These are phyloP conservation scores for Populus hybrid DNA, from an alignment of 441 rosid species.

Conservation along the genomic window DNA sequence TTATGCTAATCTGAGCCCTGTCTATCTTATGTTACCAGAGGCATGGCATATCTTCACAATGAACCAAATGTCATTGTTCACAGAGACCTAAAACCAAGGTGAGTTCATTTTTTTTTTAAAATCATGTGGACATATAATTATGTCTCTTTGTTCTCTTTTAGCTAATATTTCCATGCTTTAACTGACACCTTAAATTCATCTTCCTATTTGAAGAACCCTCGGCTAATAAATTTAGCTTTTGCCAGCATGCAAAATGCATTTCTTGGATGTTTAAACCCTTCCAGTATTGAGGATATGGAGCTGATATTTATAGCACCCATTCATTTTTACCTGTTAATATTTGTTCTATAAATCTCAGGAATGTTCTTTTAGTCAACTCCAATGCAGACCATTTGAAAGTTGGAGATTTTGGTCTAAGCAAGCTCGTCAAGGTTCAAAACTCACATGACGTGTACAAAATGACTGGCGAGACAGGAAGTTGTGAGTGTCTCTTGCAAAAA, in stretches of 20 bases:
- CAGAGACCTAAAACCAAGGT: constrained; percentile 95
- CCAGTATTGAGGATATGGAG: constrained; percentile 10
- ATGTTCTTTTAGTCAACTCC: constrained; percentile 94
- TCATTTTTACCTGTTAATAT: constrained; percentile 8
- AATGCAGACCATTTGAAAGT: constrained; percentile 97
- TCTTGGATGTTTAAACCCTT: constrained; percentile 10
- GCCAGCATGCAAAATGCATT: not conserved
- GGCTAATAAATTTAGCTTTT: constrained; percentile 3
- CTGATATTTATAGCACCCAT: not conserved
- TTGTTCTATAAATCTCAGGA: constrained; percentile 45
- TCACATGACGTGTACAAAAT: constrained; percentile 98
- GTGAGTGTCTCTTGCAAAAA: constrained; percentile 50
- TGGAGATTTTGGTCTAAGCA: constrained; percentile 98
- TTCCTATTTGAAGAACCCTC: not conserved
- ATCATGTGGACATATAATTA: constrained; percentile 4
- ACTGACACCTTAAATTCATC: not conserved
- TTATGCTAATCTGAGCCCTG: constrained; percentile 24
- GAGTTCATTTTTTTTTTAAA: constrained; percentile 20
- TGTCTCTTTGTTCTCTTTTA: not conserved
- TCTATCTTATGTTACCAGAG: constrained; percentile 50
- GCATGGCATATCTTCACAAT: constrained; percentile 97
- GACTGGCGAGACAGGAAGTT: constrained; percentile 99
- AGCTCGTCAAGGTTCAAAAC: constrained; percentile 95
- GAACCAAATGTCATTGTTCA: constrained; percentile 97
- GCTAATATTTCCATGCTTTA: constrained; percentile 1